Conservation (phyloP, 1,284 basidiomycete genomes). For the Leccinum fuscescens region DNA sequence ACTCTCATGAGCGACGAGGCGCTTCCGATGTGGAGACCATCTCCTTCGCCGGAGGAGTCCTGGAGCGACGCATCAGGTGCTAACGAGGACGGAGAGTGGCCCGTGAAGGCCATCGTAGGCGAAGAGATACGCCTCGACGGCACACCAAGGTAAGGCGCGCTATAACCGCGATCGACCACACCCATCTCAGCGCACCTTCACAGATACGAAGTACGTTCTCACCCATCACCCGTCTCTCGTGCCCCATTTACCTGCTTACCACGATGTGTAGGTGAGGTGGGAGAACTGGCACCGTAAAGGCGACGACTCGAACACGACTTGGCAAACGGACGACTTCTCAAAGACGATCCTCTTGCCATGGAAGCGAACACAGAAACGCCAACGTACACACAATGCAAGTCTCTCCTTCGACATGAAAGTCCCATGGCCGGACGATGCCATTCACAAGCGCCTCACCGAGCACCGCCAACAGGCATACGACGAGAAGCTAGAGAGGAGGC, state of each 20-base stretch:
- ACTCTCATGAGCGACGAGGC: conserved; percentile 1
- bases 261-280: conserved; percentile 39
- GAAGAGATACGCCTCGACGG: conserved; percentile 39
- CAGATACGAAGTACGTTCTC: conserved; percentile 36
- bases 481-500: conserved; percentile 38
- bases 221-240: background rate
- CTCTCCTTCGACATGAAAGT: conserved; percentile 28
- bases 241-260: background rate
- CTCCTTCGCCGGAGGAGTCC: conserved; percentile 25
- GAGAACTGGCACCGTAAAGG: conserved; percentile 35
- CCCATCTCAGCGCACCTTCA: conserved; percentile 7
- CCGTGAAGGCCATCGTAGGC: conserved; percentile 31
- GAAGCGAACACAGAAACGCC: conserved; percentile 23
- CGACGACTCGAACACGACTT: conserved; percentile 42
- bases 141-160: conserved; percentile 28
- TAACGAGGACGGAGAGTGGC: conserved; percentile 36
- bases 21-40: conserved; percentile 29
- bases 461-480: conserved; percentile 43
- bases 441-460: conserved; percentile 42
- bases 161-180: background rate
- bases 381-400: conserved; percentile 17
- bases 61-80: conserved; percentile 34
- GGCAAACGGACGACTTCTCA: conserved; percentile 31
- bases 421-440: conserved; percentile 35
- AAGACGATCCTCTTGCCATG: conserved; percentile 28